Base-by-base conservation (phyloP, 192 early-diverging fungal species). In the Dissophora ornata region DNA sequence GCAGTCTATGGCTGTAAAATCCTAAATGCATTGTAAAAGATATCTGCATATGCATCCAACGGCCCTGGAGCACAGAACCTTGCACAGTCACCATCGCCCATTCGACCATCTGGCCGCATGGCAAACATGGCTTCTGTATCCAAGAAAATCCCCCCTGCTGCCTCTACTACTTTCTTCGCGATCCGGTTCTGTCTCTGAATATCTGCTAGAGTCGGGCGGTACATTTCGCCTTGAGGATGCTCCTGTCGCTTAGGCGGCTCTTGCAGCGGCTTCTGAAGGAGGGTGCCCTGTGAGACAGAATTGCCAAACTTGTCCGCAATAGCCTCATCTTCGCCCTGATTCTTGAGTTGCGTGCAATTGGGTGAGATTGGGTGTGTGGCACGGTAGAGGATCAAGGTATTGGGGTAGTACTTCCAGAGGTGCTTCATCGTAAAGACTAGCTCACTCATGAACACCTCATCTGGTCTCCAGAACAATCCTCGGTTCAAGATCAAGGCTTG, bases 31-130 rank as follows among this genome's bases (percentile, higher is more conserved):
- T 71, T 71, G 56, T 77, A 79, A 25, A 79, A 19, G 18, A 82
- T 66, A 32, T 82, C 65, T 26, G 62, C 55, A 60, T 82, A 85
- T 25, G 80, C 77, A 70, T 88, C 86, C 33, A 83, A 55, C 3
- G 86, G 86, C 18, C 86, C 86, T 4, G 86, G 86, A 22, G 86
- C 84, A 79, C 85, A 88, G 65, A 82, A 86, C 32, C 86, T 51
- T 34, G 82, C 47, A 67, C 86, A 88, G 34, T 86, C 86, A 16
- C 67, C 79, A 18, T 82, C 83, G 8, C 85, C 86, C 56, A 88
- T 71, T 58, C 86, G 83, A 4, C 81, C 86, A 70, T 88, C 86
- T 1, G 81, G 79, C 24, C 85, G 71, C 32, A 70, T 46, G 41
- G 80, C 83, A 34, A 75, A 69, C 71, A 83, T 75, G 18, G 58